Base-by-base conservation (phyloP, 345 rosid genomes). In the Sapria himalayana region DNA sequence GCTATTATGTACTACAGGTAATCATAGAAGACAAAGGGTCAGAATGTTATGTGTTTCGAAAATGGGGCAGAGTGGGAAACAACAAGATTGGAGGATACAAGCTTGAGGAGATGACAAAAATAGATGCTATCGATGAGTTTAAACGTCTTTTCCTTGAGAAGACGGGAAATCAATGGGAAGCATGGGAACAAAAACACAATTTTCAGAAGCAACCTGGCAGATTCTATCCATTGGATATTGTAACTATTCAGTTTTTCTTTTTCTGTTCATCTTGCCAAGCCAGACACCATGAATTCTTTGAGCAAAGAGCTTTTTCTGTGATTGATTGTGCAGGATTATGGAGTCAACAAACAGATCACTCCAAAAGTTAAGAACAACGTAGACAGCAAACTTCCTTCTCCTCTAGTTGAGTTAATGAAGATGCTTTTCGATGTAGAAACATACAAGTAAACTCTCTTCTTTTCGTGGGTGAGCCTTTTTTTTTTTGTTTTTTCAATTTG, bases 41-140 rank as follows among this genome's bases (percentile, higher is more conserved):
- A 7, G 77, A 60, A 15, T 82, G 95, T 60, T 56, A 67, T 37
- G 71, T 82, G 25, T 89, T 72, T 43, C 95, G 93, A 27, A 79
- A 82, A 67, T 89, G 95, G 98, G 98, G 98, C 22, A 74, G 86
- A 45, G 85, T 79, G 20, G 98, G 98, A 21, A 74, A 71, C 58
- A 81, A 79, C 22, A 76, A 69, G 56, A 89, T 82, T 65, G 95
- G 93, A 31, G 81, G 91, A 44, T 65, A 1, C 48, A 89, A 79
- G 57, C 62, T 79, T 57, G 86, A 79, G 3, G 65, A 48, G 55
- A 63, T 82, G 81, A 46, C 71, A 51, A 89, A 89, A 71, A 63
- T 71, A 56, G 93, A 72, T 52, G 91, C 95, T 23, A 56, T 80
- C 43, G 10, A 19, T 33, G 79, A 73, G 46, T 80, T 80, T 49